These are phyloP conservation scores for Ruellia speciosa DNA, from an alignment of 305 asterid species.

Conservation along the genomic window DNA sequence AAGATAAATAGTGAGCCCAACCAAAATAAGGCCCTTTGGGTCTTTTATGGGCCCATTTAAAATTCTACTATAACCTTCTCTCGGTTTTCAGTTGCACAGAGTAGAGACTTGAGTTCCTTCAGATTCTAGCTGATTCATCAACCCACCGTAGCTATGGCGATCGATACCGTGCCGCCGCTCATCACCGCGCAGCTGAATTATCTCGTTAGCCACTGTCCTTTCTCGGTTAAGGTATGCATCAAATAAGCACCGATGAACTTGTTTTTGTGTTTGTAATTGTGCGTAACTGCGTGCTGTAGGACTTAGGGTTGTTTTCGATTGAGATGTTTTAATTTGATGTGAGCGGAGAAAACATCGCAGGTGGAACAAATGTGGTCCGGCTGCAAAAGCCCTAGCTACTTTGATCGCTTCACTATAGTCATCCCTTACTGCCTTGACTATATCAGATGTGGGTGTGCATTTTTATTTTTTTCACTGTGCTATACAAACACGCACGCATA, in stretches of 20 bases:
- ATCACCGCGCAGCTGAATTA: constrained; percentile 72
- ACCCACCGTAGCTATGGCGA: constrained; percentile 47
- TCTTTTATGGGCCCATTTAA: neutral
- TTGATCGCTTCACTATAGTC: constrained; percentile 76
- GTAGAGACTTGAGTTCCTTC: neutral
- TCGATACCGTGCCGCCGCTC: constrained; percentile 69
- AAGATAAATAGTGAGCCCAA: neutral
- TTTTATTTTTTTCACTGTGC: neutral
- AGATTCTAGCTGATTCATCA: constrained; percentile 1
- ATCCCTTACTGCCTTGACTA: constrained; percentile 83
- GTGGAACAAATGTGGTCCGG: constrained; percentile 88
- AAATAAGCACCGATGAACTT: neutral
- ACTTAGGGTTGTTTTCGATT: neutral
- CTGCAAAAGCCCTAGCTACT: constrained; percentile 51
- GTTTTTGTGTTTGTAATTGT: neutral
- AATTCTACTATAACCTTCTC: neutral
- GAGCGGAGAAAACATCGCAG: constrained; percentile 34
- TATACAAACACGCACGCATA: neutral
- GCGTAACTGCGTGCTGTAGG: neutral
- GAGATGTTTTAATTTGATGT: neutral
- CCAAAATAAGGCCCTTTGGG: neutral
- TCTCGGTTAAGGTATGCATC: constrained; percentile 58
- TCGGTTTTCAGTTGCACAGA: neutral
- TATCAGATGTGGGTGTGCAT: constrained; percentile 42
- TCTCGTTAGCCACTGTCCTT: constrained; percentile 53